Percentiles rank a stretch among this genome's conserved stretches.
phyloP scores from a whole-genome alignment of 768 basidiomycete genomes.

The Mycena chlorophos region DNA sequence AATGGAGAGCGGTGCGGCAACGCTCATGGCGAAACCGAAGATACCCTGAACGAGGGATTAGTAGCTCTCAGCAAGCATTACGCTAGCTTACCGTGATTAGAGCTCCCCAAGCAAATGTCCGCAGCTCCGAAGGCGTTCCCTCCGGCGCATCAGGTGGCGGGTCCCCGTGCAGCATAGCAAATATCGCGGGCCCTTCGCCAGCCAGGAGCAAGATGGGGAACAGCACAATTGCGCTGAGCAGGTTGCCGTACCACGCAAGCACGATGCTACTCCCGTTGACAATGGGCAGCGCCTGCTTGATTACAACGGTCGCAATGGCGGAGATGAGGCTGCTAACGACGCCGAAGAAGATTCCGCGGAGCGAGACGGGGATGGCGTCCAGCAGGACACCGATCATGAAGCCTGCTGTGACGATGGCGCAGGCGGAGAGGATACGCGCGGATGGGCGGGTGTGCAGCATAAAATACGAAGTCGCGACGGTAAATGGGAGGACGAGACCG shows the following conservation, averaged over 20 bases:
- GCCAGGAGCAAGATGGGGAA: slow-evolving; percentile 59
- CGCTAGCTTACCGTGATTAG: slow-evolving; percentile 48
- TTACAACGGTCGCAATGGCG: slow-evolving; percentile 78
- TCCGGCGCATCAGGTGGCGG: not conserved
- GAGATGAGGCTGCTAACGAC: slow-evolving; percentile 68
- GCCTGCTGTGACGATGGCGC: slow-evolving; percentile 75
- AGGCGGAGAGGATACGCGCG: slow-evolving; percentile 49
- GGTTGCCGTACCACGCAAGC: slow-evolving; percentile 76
- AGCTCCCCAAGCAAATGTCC: slow-evolving; percentile 58
- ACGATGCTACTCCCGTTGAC: slow-evolving; percentile 72
- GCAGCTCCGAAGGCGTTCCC: slow-evolving; percentile 8
- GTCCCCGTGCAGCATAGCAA: slow-evolving; percentile 12
- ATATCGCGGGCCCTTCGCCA: slow-evolving; percentile 49
- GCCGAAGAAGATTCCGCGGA: slow-evolving; percentile 69
- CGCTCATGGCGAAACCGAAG: slow-evolving; percentile 74
- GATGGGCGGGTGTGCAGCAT: slow-evolving; percentile 63
- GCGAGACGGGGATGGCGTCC: slow-evolving; percentile 47
- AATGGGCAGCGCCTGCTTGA: slow-evolving; percentile 68
- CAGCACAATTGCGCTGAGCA: slow-evolving; percentile 61
- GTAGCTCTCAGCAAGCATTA: not conserved
- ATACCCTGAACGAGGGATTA: slow-evolving; percentile 44
- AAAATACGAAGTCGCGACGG: slow-evolving; percentile 66
- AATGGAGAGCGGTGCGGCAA: slow-evolving; percentile 73
- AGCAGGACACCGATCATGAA: slow-evolving; percentile 69
- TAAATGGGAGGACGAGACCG: slow-evolving; percentile 77